Evolutionary conservation across 192 early-diverging fungal species (phyloP).

Genomic region (Coemansia sp.): DNA sequence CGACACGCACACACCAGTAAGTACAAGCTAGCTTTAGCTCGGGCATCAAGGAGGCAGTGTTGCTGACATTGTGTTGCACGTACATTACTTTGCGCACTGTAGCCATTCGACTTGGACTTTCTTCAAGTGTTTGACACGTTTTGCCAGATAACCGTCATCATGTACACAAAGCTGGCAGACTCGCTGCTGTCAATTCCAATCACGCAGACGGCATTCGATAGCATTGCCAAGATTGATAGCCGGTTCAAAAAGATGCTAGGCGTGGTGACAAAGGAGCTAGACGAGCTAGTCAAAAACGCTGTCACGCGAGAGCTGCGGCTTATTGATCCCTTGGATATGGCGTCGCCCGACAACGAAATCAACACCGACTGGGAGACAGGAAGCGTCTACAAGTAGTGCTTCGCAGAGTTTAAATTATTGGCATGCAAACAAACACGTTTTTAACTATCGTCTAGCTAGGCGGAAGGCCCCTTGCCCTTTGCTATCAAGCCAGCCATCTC

Average conservation of each 20-base stretch:
- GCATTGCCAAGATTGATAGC: constrained; percentile 62
- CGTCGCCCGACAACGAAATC: constrained; percentile 46
- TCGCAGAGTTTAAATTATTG: background rate
- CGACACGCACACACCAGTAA: constrained; percentile 51
- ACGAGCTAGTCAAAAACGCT: constrained; percentile 58
- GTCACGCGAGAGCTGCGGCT: constrained; percentile 62
- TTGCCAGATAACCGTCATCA: constrained; percentile 60
- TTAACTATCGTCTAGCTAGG: background rate
- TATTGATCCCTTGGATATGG: constrained; percentile 59
- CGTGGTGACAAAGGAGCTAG: constrained; percentile 64
- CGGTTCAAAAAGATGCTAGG: constrained; percentile 68
- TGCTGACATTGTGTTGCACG: background rate
- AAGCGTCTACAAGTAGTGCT: constrained; percentile 41
- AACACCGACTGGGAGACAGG: constrained; percentile 51
- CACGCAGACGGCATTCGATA: constrained; percentile 60
- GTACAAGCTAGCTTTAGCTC: background rate
- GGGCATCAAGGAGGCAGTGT: background rate
- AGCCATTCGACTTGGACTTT: constrained; percentile 67
- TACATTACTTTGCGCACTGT: background rate
- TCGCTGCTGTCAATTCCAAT: constrained; percentile 37
- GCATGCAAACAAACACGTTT: background rate
- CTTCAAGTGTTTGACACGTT: constrained; percentile 67
- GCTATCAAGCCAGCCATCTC: constrained; percentile 12
- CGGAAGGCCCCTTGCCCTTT: background rate
- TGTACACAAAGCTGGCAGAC: constrained; percentile 57